A percentile compares a stretch with the other conserved stretches of the same genome.
phyloP scores from a whole-genome alignment of 2,329 filamentous ascomycete species.

The Claviceps monticola region DNA sequence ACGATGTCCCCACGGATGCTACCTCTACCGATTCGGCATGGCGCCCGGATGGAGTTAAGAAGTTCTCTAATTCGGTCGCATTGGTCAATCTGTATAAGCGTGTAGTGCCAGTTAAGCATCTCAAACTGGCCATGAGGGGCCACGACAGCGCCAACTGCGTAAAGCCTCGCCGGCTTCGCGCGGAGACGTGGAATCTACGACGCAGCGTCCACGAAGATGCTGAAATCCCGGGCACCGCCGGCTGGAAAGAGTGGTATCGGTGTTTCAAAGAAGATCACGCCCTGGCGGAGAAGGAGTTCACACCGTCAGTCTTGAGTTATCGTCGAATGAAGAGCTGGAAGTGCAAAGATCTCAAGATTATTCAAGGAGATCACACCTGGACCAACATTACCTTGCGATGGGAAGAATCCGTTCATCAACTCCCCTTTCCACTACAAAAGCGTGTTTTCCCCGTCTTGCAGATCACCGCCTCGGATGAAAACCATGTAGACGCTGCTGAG shows the following conservation, averaged over 20 bases:
- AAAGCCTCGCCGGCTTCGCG: constrained; percentile 8
- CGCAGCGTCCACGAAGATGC: constrained; percentile 46
- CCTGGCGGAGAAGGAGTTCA: constrained; percentile 26
- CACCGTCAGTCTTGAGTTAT: constrained; percentile 22
- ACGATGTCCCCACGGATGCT: constrained; percentile 27
- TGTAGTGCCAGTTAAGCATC: constrained; percentile 29
- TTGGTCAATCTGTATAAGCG: constrained; percentile 40
- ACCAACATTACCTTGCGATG: constrained; percentile 34
- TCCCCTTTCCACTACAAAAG: constrained; percentile 45
- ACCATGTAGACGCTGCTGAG: constrained; percentile 21
- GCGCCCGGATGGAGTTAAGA: constrained; percentile 36
- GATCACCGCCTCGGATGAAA: constrained; percentile 33
- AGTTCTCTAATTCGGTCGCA: constrained; percentile 33
- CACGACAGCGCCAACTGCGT: constrained; percentile 13
- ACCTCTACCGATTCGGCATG: constrained; percentile 20
- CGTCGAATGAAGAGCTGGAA: constrained; percentile 30
- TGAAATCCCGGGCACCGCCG: constrained; percentile 37
- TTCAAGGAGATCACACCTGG: constrained; percentile 28
- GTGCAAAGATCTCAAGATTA: constrained; percentile 25
- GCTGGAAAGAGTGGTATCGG: constrained; percentile 48
- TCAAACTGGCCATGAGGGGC: constrained; percentile 24
- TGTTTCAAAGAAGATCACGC: constrained; percentile 39
- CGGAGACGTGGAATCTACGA: constrained; percentile 51
- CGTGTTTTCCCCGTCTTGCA: constrained; percentile 56
- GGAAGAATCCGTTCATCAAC: constrained; percentile 51